Evolutionary conservation across 2,329 filamentous ascomycete genomes (phyloP).

Genomic region (Alternaria sp.): DNA sequence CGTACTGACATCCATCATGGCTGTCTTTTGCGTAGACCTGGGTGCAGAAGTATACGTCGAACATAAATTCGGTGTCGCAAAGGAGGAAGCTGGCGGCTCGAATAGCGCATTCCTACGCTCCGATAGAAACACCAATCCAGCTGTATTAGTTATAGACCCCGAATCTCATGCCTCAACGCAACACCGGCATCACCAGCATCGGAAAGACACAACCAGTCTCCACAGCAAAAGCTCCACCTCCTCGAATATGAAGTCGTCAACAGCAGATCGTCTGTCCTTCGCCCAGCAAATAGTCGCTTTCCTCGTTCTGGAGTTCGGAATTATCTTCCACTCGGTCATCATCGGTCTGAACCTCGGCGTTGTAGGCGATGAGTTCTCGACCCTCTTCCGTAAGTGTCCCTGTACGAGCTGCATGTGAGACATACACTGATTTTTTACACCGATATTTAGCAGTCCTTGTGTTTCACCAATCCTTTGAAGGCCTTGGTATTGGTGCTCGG

Average conservation of each 20-base stretch:
- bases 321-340: slow-evolving; percentile 12
- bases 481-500: slow-evolving; percentile 5
- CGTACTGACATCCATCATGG: slow-evolving; percentile 5
- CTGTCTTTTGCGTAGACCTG: slow-evolving; percentile 7
- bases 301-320: slow-evolving; percentile 11
- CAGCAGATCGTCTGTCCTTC: background rate
- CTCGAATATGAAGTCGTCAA: background rate
- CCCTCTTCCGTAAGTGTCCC: background rate
- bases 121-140: background rate
- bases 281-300: slow-evolving; percentile 8
- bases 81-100: background rate
- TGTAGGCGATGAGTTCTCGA: slow-evolving; percentile 5
- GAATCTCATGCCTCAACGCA: background rate
- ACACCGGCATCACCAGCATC: background rate
- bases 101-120: background rate
- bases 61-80: background rate
- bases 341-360: slow-evolving; percentile 12
- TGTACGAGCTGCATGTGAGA: too few species aligned
- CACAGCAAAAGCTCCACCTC: background rate
- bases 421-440: too few species aligned
- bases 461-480: slow-evolving; percentile 13
- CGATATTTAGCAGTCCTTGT: background rate
- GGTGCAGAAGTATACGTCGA: slow-evolving; percentile 12
- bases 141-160: background rate
- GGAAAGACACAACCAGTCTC: background rate